Conservation (phyloP, 2,329 filamentous ascomycete species). For the Akanthomyces lecanii region DNA sequence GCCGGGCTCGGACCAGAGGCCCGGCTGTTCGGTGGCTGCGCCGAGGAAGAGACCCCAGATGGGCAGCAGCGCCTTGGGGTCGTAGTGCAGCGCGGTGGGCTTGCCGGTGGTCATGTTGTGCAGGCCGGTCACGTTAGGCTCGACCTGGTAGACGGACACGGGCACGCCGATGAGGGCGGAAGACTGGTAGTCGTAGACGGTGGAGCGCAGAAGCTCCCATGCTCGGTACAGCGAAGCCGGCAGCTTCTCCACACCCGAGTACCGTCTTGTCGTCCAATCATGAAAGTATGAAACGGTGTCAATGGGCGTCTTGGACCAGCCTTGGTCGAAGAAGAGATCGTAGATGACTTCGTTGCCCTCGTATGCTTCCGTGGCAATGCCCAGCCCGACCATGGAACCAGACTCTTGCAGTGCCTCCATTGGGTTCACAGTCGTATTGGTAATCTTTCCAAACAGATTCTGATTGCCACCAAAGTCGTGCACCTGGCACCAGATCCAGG, state of each 20-base stretch:
- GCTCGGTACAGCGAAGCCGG: neutral
- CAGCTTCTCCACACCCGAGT: constrained; percentile 24
- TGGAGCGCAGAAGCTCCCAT: constrained; percentile 5
- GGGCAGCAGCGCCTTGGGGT: constrained; percentile 1
- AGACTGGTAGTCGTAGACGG: constrained; percentile 2
- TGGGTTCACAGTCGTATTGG: constrained; percentile 43
- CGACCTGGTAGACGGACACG: neutral
- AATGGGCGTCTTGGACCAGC: constrained; percentile 41
- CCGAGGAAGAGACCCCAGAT: neutral
- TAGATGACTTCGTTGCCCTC: constrained; percentile 52
- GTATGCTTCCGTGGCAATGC: constrained; percentile 46
- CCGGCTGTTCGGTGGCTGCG: neutral
- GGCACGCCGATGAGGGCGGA: neutral
- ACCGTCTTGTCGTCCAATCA: constrained; percentile 41
- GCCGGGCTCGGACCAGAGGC: neutral
- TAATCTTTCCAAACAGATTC: constrained; percentile 47
- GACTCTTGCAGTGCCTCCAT: constrained; percentile 41
- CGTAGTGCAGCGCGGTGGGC: constrained; percentile 5
- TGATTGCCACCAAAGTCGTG: constrained; percentile 47
- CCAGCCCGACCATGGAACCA: constrained; percentile 42
- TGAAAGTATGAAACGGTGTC: constrained; percentile 42
- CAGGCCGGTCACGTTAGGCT: constrained; percentile 1
- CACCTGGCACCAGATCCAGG: constrained; percentile 52
- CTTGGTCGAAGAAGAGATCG: constrained; percentile 46
- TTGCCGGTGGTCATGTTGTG: neutral